Base-by-base conservation (phyloP, 2,329 filamentous ascomycete species). In the Penicillium concentricum region DNA sequence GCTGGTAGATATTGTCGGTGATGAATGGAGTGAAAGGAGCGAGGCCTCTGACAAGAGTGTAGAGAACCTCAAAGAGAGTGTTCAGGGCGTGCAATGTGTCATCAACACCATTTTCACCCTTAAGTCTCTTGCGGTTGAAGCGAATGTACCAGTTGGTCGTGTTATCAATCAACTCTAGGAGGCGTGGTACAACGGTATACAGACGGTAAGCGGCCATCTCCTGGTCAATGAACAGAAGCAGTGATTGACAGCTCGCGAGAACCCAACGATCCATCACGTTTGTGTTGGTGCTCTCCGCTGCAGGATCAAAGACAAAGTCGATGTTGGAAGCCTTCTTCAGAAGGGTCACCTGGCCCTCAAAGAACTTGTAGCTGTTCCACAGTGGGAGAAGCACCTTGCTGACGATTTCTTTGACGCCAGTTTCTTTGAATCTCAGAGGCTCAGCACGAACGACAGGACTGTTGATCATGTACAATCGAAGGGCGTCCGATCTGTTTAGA, bases 121-220 rank as follows among this genome's bases (percentile, higher is more conserved):
- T 97, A 64, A 96, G 81, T 53, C 92, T 86, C 74, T 90, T 90
- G 53, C 92, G 85, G 80, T 97, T 97, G 80, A 96, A 95, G 59
- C 92, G 85, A 73, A 97, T 97, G 77, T 97, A 97, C 92, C 92
- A 97, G 76, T 97, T 97, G n/a, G 92, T 97, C 4, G 90, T 92
- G 76, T 95, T 92, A 69, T 97, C 93, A 63, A 97, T 95, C 68
- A 96, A 83, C 56, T 83, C 84, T 18, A 96, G 82, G 58, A 97
- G 78, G 61, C 90, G 84, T 8, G 92, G 92, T 43, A 96, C 92
- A 43, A 97, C 93, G 1, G 92, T 97, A 76, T 97, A 97, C 35
- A 92, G 77, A 39, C 89, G 87, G 72, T 91, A 91, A 7, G 79
- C 87, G 81, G 69, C 69, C 93, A 97, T 97, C 77, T 97, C 93